Conservation (phyloP, 192 early-diverging fungal species). For the Coemansia sp. region DNA sequence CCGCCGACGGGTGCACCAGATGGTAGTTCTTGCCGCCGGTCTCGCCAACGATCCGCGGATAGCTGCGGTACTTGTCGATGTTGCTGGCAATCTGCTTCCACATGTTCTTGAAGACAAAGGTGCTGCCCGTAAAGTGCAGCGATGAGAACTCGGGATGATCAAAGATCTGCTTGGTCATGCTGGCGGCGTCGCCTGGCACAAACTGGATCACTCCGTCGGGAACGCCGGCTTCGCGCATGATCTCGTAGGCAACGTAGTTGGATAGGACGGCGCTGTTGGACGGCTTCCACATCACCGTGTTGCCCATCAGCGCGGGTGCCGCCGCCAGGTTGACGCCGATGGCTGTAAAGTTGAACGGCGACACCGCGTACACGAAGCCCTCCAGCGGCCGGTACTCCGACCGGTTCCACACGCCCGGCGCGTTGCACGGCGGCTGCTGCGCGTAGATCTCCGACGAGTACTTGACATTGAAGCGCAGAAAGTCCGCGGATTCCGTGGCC, state of each 20-base stretch:
- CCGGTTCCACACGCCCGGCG: conserved; percentile 86
- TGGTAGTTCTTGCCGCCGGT: conserved; percentile 99
- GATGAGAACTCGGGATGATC: conserved; percentile 90
- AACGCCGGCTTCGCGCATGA: conserved; percentile 92
- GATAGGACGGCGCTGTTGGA: conserved; percentile 83
- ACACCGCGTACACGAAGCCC: conserved; percentile 97
- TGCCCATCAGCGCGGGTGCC: conserved; percentile 97
- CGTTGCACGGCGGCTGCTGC: conserved; percentile 89
- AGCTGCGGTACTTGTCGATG: conserved; percentile 86
- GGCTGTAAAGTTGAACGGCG: conserved; percentile 99
- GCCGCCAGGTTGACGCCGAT: conserved; percentile 94
- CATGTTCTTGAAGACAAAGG: conserved; percentile 88
- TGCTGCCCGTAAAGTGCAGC: conserved; percentile 96
- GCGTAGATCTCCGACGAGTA: conserved; percentile 92
- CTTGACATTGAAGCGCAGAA: conserved; percentile 94
- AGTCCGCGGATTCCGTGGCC: conserved; percentile 92
- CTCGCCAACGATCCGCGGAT: conserved; percentile 97
- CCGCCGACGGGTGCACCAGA: conserved; percentile 77
- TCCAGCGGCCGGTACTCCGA: conserved; percentile 94
- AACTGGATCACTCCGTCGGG: conserved; percentile 98
- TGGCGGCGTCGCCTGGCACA: conserved; percentile 84
- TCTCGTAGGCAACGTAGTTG: conserved; percentile 88
- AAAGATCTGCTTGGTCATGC: conserved; percentile 79
- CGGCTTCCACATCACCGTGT: conserved; percentile 97
- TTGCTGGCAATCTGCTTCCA: conserved; percentile 92